Evolutionary conservation across 1,139 yeast species (phyloP).

Genomic region (Candida gigantensis): DNA sequence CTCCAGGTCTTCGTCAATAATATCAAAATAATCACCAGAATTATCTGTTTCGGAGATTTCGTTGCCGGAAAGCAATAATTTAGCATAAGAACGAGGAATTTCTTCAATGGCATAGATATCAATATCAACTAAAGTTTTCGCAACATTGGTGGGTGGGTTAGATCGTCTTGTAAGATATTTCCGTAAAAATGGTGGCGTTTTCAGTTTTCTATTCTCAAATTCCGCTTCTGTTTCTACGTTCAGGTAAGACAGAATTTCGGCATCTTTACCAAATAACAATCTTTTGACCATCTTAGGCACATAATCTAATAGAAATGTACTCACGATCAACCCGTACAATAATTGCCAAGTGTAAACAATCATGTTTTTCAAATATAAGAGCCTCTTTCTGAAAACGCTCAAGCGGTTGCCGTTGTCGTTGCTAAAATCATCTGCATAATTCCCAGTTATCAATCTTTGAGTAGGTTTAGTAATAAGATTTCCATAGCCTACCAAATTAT

Average conservation of each 20-base stretch:
- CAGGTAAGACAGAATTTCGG: background rate
- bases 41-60: slow-evolving; percentile 48
- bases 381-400: slow-evolving; percentile 27
- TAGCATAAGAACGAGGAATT: slow-evolving; percentile 12
- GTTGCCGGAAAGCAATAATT: slow-evolving; percentile 28
- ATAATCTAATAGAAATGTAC: slow-evolving; percentile 12
- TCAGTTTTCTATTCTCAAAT: slow-evolving; percentile 22
- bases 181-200: slow-evolving; percentile 29
- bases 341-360: slow-evolving; percentile 25
- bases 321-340: slow-evolving; percentile 21
- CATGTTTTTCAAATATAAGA: slow-evolving; percentile 21
- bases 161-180: slow-evolving; percentile 19
- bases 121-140: slow-evolving; percentile 16
- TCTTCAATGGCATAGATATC: slow-evolving; percentile 28
- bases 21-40: slow-evolving; percentile 43
- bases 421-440: slow-evolving; percentile 7
- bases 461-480: slow-evolving; percentile 35
- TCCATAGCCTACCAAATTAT: slow-evolving; percentile 30
- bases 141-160: background rate
- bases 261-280: slow-evolving; percentile 7
- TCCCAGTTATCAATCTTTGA: slow-evolving; percentile 25
- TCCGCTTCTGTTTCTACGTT: slow-evolving; percentile 23
- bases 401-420: slow-evolving; percentile 16
- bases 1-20: slow-evolving; percentile 12
- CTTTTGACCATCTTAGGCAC: slow-evolving; percentile 8